Percentiles rank a stretch among this genome's conserved stretches.
phyloP scores from a whole-genome alignment of 2,329 filamentous ascomycete species.

The Fusarium beomiforme region DNA sequence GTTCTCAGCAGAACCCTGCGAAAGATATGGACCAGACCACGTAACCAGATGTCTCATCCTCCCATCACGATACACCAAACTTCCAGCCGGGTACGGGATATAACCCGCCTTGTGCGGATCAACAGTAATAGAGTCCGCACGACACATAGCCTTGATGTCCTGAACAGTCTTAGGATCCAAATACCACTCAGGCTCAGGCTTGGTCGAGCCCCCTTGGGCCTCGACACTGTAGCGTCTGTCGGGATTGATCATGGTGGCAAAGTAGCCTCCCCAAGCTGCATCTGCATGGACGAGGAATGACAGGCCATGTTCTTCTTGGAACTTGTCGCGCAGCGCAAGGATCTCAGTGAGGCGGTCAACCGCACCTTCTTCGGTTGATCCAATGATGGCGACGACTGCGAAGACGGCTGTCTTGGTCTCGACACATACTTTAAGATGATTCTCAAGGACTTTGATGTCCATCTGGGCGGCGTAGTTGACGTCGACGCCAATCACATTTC shows the following conservation, averaged over 20 bases:
- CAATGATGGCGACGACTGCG: conserved; percentile 57
- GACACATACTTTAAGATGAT: conserved; percentile 46
- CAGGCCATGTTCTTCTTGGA: conserved; percentile 52
- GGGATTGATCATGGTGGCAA: conserved; percentile 55
- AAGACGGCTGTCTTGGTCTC: conserved; percentile 49
- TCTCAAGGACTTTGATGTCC: conserved; percentile 47
- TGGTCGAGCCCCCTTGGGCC: not conserved
- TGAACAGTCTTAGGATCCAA: conserved; percentile 50
- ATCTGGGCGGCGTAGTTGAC: conserved; percentile 54
- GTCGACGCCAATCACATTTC: conserved; percentile 52
- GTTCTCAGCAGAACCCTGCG: conserved; percentile 50
- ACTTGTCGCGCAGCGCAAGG: conserved; percentile 51
- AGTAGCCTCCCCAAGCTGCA: conserved; percentile 62
- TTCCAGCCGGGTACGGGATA: conserved; percentile 57
- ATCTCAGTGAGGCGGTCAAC: conserved; percentile 54
- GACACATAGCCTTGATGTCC: conserved; percentile 51
- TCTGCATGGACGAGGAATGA: conserved; percentile 59
- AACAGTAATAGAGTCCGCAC: conserved; percentile 57
- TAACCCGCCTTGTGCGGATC: conserved; percentile 61
- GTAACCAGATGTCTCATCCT: conserved; percentile 56
- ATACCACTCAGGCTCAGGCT: conserved; percentile 48
- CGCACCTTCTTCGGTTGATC: conserved; percentile 59
- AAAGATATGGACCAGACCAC: conserved; percentile 55
- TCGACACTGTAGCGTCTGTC: conserved; percentile 32
- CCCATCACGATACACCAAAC: conserved; percentile 55